Base-by-base conservation (phyloP, 2,329 filamentous ascomycete genomes). In the Pseudogymnoascus sp. region DNA sequence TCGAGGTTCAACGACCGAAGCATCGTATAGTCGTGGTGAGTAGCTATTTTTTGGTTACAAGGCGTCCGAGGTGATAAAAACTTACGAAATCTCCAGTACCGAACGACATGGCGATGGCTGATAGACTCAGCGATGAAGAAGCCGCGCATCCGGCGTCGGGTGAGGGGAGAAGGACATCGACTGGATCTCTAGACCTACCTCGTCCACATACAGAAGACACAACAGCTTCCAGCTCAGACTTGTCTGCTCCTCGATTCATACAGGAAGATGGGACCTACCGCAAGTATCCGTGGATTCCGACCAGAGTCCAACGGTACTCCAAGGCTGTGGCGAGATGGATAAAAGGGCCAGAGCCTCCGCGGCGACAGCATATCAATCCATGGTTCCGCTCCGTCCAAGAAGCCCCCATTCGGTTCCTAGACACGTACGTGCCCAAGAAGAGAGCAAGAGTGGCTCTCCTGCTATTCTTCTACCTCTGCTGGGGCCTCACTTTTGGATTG, bases 401-500 rank as follows among this genome's bases (percentile, higher is more conserved):
- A 65, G 83, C 83, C 33, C 90, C 90, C 1, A 76, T 90, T 64
- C 75, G 76, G 49, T 74, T 91, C 42, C 71, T 91, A 63, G 82
- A 91, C 66, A 80, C 77, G 61, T 82, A 84, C 67, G 75, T 90
- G 2, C 86, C 87, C 0, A 81, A 81, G 63, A 75, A 75, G 65
- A 82, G 76, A 65, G 84, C 88, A 60, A 83, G 85, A 41, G 71
- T 83, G n/a, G 77, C 77, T 68, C 76, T 89, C 5, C 76, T 89
- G 59, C 73, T 84, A 45, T 74, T 79, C 36, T 88, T 86, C 66
- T 83, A 89, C 58, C 79, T 82, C 30, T 73, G 83, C 60, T 94
- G 90, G 90, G 74, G 91, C 14, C 71, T 90, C 59, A 80, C 82
- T 0, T 93, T 92, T 72, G 80, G 82, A 22, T 72, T 91, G 42